Evolutionary conservation across 2,329 filamentous ascomycete species (phyloP), one percentile per base, ranked within the genome.

Genomic region (Madurella fahalii): DNA sequence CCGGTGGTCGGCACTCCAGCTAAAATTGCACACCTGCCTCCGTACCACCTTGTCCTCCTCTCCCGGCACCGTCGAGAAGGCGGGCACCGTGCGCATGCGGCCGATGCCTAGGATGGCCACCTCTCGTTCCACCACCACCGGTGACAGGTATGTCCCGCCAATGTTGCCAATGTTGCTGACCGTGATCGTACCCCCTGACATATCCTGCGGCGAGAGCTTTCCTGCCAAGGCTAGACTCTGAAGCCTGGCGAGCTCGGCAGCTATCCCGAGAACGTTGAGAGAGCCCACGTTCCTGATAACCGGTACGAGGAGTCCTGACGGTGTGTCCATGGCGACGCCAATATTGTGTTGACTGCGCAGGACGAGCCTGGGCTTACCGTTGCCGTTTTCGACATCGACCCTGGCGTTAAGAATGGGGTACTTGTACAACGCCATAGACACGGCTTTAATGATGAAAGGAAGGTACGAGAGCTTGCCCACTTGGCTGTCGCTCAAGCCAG

Each of bases 101-200:
- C 94, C 94, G 31, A 99, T 79, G 11, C 93, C 94, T 30, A 99
- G 72, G 67, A 99, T 99, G 9, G 90, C 91, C 9, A 97, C 89
- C 72, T 97, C 92, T 41, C 83, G 87, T 59, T 91, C 87, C 45
- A 96, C 90, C 63, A 99, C 90, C 47, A 99, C 89, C 1, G 94
- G 94, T 31, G 87, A 86, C 45, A 97, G 85, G 64, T 95, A 95
- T 1, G 89, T 94, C 30, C 94, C 94, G 52, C 94, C 94, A 44
- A 99, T 90, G 64, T 85, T 95, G 44, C 94, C 94, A 63, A 99
- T 96, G 69, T 99, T 99, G 64, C 91, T 96, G 47, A 99, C 84
- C 0, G 94, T 96, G 65, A 99, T 93, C 1, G 94, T 97, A 15
- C 91, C 91, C 50, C 91, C 91, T 37, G 78, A 81, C 59, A 99